Base-by-base conservation (phyloP, 1,284 basidiomycete species). In the Exsudoporus floridanus region DNA sequence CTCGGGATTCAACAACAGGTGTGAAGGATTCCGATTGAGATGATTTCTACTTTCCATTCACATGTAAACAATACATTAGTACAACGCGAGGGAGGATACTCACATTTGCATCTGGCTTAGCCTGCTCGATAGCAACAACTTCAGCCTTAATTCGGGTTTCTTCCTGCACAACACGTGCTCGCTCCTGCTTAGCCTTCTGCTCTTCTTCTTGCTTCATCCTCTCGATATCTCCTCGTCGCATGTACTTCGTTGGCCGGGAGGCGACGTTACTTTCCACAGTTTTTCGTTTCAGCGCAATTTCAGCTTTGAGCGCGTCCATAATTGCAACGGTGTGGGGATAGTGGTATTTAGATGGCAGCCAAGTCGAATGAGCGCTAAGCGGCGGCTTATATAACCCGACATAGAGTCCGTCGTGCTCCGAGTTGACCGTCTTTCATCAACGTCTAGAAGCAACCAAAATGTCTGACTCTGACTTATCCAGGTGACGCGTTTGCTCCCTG, bases 281-380 rank as follows among this genome's bases (percentile, higher is more conserved):
- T 69, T 95, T 96, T 62, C 94, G 88, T 72, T 98, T 97, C 52
- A 81, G 73, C 21, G 86, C 88, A 57, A 98, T 90, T 73, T 96
- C 92, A 51, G 92, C 86, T 64, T 89, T 91, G 63, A 95, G 84
- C 25, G 84, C 83, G 66, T 95, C 87, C 92, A 95, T 95, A 40
- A 41, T 36, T 1, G 55, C 25, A 16, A 27, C 21, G 19, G 18
- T 36, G 33, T 6, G 28, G 10, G 8, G 16, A n/a, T 18, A 18
- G 4, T 48, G 41, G 21, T 60, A 48, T 39, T 21, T 5, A 9
- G 38, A 9, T 30, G 30, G 10, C 12, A n/a, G n/a, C n/a, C n/a
- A 10, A 16, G 31, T 16, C n/a, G n/a, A 13, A 28, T 33, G 19
- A 40, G 5, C 7, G 23, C 28, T 60, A 53, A 38, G 45, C 13